Evolutionary conservation across 495 filamentous ascomycete genomes (phyloP).

Genomic region (Penicillium roqueforti): DNA sequence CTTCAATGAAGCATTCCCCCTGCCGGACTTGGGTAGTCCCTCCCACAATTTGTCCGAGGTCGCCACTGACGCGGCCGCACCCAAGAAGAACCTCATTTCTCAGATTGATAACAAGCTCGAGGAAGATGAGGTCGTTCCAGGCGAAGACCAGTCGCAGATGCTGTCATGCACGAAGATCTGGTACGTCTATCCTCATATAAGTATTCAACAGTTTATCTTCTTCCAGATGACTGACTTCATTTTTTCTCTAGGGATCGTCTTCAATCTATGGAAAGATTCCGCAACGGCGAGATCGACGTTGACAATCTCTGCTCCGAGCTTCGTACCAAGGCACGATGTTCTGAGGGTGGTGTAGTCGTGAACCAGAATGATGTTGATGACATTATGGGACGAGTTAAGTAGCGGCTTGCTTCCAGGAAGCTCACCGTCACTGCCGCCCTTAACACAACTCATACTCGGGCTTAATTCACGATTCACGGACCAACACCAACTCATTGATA

Average conservation of each 20-base stretch:
- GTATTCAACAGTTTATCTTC: not conserved
- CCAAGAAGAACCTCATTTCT: conserved; percentile 67
- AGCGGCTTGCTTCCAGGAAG: conserved; percentile 7
- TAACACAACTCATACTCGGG: not conserved
- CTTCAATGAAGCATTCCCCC: conserved; percentile 83
- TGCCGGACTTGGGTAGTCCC: conserved; percentile 69
- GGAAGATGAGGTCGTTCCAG: conserved; percentile 62
- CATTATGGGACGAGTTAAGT: conserved; percentile 59
- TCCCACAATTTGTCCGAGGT: conserved; percentile 60
- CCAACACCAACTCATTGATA: conserved; percentile 13
- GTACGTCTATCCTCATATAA: conserved; percentile 48
- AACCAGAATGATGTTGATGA: conserved; percentile 82
- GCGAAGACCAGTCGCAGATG: conserved; percentile 60
- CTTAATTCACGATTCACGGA: conserved; percentile 25
- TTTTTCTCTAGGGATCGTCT: conserved; percentile 74
- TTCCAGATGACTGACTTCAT: conserved; percentile 8
- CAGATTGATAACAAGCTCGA: conserved; percentile 68
- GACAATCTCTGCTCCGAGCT: conserved; percentile 89
- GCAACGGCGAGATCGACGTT: conserved; percentile 84
- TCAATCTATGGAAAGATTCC: conserved; percentile 79
- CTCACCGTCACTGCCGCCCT: not conserved
- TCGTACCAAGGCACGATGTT: conserved; percentile 95
- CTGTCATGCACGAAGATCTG: conserved; percentile 88
- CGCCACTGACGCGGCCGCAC: conserved; percentile 32
- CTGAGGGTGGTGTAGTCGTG: conserved; percentile 86